Conservation (phyloP, 805 yeast species). For the Lachancea waltii region DNA sequence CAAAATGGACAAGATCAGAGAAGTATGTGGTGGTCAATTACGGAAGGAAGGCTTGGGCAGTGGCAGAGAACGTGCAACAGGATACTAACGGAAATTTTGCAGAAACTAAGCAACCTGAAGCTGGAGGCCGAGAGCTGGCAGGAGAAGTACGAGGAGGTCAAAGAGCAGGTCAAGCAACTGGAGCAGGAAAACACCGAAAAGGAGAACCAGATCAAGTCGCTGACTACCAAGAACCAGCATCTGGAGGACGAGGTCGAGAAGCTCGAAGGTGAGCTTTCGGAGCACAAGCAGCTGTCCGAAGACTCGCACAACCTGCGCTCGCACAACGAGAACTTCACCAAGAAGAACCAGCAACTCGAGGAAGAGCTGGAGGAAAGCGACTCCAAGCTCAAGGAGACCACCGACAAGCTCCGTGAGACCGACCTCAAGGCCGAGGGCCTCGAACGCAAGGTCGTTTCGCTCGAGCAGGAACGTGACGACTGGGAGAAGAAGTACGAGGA, state of each 20-base stretch:
- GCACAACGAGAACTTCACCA: constrained; percentile 83
- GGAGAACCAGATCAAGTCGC: constrained; percentile 90
- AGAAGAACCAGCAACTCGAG: constrained; percentile 83
- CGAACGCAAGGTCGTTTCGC: constrained; percentile 86
- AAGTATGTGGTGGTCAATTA: constrained; percentile 42
- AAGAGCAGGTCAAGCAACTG: constrained; percentile 73
- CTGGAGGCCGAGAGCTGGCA: constrained; percentile 96
- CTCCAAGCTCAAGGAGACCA: constrained; percentile 84
- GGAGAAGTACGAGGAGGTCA: constrained; percentile 87
- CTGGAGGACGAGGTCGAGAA: constrained; percentile 69
- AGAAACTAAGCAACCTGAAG: constrained; percentile 86
- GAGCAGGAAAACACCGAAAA: constrained; percentile 89
- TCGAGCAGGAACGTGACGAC: constrained; percentile 87
- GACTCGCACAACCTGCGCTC: constrained; percentile 85
- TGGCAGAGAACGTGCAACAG: background rate
- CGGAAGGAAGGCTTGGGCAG: too few species aligned
- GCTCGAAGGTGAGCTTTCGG: constrained; percentile 65
- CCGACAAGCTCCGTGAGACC: constrained; percentile 88
- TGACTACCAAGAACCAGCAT: constrained; percentile 85
- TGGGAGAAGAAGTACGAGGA: constrained; percentile 90
- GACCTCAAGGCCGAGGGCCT: constrained; percentile 94
- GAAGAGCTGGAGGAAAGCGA: constrained; percentile 89
- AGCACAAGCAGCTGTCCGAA: constrained; percentile 80
- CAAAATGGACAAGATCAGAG: constrained; percentile 55
- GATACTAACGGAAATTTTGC: constrained; percentile 3